Evolutionary conservation across 768 basidiomycete species (phyloP).

Genomic region (Lyophyllum shimeji): DNA sequence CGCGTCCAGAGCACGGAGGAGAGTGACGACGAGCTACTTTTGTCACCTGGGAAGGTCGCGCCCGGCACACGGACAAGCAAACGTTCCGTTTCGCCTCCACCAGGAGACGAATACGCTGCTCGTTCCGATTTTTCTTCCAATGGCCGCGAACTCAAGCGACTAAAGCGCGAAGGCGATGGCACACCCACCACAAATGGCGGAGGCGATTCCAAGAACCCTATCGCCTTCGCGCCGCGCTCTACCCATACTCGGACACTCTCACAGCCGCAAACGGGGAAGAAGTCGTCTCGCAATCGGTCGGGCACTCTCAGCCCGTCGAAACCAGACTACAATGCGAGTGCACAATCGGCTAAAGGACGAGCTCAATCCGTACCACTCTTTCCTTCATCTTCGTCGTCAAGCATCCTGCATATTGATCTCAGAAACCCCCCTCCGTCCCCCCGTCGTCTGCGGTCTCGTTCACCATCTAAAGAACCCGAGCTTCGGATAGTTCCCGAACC

Average conservation of each 20-base stretch:
- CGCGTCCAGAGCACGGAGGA: conserved; percentile 24
- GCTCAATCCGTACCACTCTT: conserved; percentile 49
- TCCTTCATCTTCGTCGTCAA: conserved; percentile 22
- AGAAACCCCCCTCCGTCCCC: conserved; percentile 42
- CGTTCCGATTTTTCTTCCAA: conserved; percentile 24
- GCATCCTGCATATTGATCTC: conserved; percentile 39
- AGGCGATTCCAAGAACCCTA: conserved; percentile 11
- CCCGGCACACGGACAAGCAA: conserved; percentile 27
- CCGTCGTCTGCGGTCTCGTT: conserved; percentile 37
- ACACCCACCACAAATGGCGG: conserved; percentile 11
- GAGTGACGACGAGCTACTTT: conserved; percentile 46
- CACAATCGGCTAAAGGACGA: conserved; percentile 28
- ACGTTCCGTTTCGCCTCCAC: conserved; percentile 40
- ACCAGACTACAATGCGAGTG: conserved; percentile 16
- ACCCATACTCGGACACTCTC: conserved; percentile 35
- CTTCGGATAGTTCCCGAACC: conserved; percentile 27
- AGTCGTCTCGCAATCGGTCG: conserved; percentile 24
- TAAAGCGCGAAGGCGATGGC: conserved; percentile 27
- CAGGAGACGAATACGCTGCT: conserved; percentile 27
- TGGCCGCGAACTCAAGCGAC: conserved; percentile 35
- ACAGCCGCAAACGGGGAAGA: conserved; percentile 27
- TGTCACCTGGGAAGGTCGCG: conserved; percentile 39
- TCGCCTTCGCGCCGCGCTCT: conserved; percentile 12
- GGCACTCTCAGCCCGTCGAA: conserved; percentile 21
- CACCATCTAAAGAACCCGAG: conserved; percentile 42